Evolutionary conservation across 2,329 filamentous ascomycete genomes (phyloP), one percentile per base, ranked within the genome.

Genomic region (Parafenestella ontariensis): DNA sequence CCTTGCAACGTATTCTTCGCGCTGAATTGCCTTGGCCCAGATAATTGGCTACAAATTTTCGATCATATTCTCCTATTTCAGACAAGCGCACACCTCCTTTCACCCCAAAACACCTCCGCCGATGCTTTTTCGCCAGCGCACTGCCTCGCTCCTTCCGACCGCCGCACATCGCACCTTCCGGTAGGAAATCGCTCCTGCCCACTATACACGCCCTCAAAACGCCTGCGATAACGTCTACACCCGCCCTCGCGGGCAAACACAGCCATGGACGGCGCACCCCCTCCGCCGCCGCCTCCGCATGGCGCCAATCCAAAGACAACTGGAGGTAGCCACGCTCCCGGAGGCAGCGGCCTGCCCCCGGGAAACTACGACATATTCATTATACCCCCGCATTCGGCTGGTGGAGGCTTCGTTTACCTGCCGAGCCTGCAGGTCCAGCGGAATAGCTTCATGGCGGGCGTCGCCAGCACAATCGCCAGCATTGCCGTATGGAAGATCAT

Each of bases 311-410:
- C 91, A 45, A 88, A 88, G 74, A 85, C 85, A 18, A 76, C 73
- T 11, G 68, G 62, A 52, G 72, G 73, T 34, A 64, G 52, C 21
- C 61, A 66, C 59, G 69, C 68, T 21, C 62, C 66, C 46, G 46
- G 54, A 39, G 56, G 59, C 11, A 57, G 57, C 44, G 89, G 90
- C 52, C 81, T 97, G 43, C 94, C 94, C 2, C 84, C 90, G 1
- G 93, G 94, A 50, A 96, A 95, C 73, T 98, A 96, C 77, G 94
- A 98, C 80, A 96, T 98, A 72, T 97, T 97, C 79, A 89, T 97
- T 74, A 93, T 98, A 69, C 94, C 94, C 7, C 91, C 93, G 42
- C 92, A 96, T 76, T 94, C 92, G 10, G 85, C 93, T 6, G 94
- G 94, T 48, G 87, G 88, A 0, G 94, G 94, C 29, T 97, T 97